phyloP scores from a whole-genome alignment of 331 rosid species.

The Cydonia oblonga region DNA sequence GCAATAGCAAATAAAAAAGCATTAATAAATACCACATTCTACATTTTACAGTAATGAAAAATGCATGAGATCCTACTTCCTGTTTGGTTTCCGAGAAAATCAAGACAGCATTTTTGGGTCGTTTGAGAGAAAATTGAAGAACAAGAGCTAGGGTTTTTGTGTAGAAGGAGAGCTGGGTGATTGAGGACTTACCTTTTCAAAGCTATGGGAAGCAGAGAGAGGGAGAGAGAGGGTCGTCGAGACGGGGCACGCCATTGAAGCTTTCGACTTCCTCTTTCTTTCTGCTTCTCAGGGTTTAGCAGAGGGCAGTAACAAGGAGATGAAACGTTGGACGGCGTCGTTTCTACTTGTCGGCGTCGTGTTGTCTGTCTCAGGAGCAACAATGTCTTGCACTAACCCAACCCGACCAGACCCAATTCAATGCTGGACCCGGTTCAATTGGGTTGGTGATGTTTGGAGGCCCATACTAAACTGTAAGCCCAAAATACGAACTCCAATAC shows the following conservation, averaged over 20 bases:
- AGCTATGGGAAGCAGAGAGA: not conserved
- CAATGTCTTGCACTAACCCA: not conserved
- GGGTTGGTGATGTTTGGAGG: no score
- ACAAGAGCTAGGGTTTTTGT: not conserved
- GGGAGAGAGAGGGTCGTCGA: not conserved
- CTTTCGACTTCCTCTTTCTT: not conserved
- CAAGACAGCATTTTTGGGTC: no score
- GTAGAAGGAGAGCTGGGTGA: not conserved
- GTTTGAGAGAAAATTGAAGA: not conserved
- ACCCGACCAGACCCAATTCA: no score
- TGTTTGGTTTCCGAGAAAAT: not conserved
- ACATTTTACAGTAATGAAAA: not conserved
- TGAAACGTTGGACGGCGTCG: not conserved
- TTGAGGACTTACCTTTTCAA: not conserved
- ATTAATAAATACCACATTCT: not conserved
- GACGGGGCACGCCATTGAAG: constrained; percentile 15
- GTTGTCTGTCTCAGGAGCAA: not conserved
- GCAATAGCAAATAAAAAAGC: not conserved
- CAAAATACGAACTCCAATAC: no score
- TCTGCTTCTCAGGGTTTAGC: not conserved
- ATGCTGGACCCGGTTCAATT: no score
- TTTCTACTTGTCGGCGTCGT: no score
- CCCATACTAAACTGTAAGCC: no score
- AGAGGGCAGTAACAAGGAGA: not conserved
- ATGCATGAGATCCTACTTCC: not conserved